Evolutionary conservation across 371 early-diverging fungal genomes (phyloP).

Genomic region (Mortierella sp.): DNA sequence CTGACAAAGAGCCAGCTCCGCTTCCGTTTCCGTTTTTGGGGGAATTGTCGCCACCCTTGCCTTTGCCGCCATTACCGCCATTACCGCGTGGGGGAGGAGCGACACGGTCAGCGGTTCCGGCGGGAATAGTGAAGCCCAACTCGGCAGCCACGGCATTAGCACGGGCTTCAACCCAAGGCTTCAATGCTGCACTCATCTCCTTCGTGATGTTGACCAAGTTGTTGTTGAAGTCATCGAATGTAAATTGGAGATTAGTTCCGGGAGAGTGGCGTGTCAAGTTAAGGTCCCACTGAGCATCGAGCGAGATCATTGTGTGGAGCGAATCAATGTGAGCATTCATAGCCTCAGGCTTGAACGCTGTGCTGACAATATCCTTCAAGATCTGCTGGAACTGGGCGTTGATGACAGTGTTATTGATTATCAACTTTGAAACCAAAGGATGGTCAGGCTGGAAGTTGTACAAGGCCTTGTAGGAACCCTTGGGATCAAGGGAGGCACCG

Average conservation of each 20-base stretch:
- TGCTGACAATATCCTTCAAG: conserved; percentile 65
- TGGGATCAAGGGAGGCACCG: conserved; percentile 50
- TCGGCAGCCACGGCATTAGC: conserved; percentile 31
- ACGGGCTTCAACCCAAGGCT: conserved; percentile 42
- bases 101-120: conserved; percentile 39
- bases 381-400: conserved; percentile 58
- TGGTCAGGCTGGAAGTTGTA: conserved; percentile 42
- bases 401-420: conserved; percentile 44
- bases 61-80: conserved; percentile 5
- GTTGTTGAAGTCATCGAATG: conserved; percentile 59
- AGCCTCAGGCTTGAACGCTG: conserved; percentile 66
- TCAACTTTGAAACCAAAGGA: conserved; percentile 54
- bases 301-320: conserved; percentile 62
- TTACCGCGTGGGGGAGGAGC: conserved; percentile 45
- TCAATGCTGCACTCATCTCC: conserved; percentile 42
- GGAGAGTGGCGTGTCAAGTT: conserved; percentile 59
- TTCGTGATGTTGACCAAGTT: conserved; percentile 55
- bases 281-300: conserved; percentile 68
- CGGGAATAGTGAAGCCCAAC: conserved; percentile 40
- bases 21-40: conserved; percentile 9
- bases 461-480: conserved; percentile 43
- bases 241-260: conserved; percentile 58
- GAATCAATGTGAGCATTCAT: conserved; percentile 54
- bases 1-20: conserved; percentile 17
- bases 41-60: conserved; percentile 12